phyloP scores from a whole-genome alignment of 2,329 filamentous ascomycete genomes.

The Colletotrichum sp. region DNA sequence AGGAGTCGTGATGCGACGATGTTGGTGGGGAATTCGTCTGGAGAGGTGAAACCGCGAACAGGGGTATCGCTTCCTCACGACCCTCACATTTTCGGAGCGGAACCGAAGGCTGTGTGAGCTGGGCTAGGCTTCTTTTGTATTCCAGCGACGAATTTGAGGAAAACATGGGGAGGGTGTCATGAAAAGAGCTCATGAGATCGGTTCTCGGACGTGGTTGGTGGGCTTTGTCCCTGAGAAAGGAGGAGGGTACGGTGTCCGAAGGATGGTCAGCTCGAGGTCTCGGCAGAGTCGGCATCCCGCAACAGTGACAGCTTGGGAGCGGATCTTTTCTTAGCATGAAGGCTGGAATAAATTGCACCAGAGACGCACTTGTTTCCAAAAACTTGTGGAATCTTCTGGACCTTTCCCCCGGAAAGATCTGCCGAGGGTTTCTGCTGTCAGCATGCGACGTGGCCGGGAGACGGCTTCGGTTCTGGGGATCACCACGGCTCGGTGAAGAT shows the following conservation, averaged over 20 bases:
- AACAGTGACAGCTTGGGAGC: not conserved
- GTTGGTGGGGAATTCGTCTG: not conserved
- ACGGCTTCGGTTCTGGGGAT: not conserved
- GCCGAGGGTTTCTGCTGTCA: not conserved
- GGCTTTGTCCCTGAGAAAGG: too few species aligned
- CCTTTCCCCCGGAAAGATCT: not conserved
- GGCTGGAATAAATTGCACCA: too few species aligned
- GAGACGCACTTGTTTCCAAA: not conserved
- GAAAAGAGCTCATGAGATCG: not conserved
- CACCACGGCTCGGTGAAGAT: not conserved
- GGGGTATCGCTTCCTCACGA: not conserved
- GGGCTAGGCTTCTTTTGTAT: not conserved
- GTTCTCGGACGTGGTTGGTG: not conserved
- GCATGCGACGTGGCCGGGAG: not conserved
- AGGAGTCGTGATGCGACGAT: not conserved
- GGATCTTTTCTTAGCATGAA: not conserved
- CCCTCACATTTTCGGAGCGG: not conserved
- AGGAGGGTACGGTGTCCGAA: not conserved
- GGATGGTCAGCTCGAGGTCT: not conserved
- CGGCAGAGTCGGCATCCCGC: not conserved
- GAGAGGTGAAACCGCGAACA: slow-evolving; percentile 1
- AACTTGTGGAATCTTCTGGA: not conserved
- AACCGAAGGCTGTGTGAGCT: not conserved
- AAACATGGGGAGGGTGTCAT: not conserved
- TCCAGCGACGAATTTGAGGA: not conserved